Conservation (phyloP, 1,284 basidiomycete genomes). For the Phylloporus sp. region DNA sequence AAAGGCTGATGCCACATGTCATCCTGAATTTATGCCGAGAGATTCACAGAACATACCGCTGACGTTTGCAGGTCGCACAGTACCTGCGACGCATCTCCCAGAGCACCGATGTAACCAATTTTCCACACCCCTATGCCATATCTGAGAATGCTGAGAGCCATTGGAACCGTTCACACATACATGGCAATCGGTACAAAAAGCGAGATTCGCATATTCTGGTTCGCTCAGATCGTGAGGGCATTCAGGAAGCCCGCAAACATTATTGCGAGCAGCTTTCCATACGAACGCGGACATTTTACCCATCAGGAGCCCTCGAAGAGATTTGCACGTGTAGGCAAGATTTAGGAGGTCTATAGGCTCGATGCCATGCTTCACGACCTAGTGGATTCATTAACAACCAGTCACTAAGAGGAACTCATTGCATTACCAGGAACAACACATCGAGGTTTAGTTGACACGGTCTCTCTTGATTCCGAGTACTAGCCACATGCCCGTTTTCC, state of each 20-base stretch:
- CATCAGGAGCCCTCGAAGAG: constrained; percentile 35
- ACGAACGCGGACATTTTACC: constrained; percentile 26
- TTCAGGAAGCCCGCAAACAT: constrained; percentile 25
- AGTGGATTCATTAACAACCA: not conserved
- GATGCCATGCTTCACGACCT: constrained; percentile 17
- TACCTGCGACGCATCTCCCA: constrained; percentile 23
- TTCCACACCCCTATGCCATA: constrained; percentile 10
- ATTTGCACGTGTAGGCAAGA: constrained; percentile 38
- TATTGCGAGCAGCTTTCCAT: constrained; percentile 30
- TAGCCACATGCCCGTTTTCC: not conserved
- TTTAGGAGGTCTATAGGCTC: constrained; percentile 38
- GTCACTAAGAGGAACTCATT: not conserved
- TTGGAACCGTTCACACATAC: not conserved
- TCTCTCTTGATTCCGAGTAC: not conserved
- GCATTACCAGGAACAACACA: constrained; percentile 2
- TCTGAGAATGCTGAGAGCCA: not conserved
- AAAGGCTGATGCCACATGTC: constrained; percentile 4
- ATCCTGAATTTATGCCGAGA: not conserved
- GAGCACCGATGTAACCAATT: not conserved
- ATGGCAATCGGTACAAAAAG: constrained; percentile 28
- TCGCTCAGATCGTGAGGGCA: constrained; percentile 44
- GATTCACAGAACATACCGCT: constrained; percentile 8
- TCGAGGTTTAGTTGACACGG: constrained; percentile 13
- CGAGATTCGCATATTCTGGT: constrained; percentile 37
- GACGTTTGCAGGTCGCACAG: constrained; percentile 11